Percentiles rank a stretch among this genome's conserved stretches.
Evolutionary conservation across 306 rosid genomes (phyloP).

Genomic region (Carpinus fangiana): DNA sequence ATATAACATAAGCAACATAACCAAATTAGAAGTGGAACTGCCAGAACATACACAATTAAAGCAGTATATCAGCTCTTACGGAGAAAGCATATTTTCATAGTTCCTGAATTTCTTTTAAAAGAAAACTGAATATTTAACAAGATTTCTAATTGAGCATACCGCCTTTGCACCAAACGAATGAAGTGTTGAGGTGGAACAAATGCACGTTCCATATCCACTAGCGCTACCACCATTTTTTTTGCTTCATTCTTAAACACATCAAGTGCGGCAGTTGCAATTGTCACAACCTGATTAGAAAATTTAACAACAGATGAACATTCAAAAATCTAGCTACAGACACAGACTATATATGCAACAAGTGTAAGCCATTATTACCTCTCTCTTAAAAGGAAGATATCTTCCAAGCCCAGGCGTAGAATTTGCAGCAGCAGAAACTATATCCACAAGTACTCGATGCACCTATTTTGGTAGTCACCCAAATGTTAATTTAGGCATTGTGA

Average conservation of each 20-base stretch:
- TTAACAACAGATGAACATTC: neutral
- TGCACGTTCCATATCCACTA: conserved; percentile 99
- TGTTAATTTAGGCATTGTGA: neutral
- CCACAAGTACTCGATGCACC: conserved; percentile 91
- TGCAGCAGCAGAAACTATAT: conserved; percentile 87
- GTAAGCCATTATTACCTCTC: conserved; percentile 58
- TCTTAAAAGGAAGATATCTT: conserved; percentile 95
- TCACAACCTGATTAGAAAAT: conserved; percentile 60
- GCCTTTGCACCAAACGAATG: conserved; percentile 92
- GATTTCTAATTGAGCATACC: conserved; percentile 44
- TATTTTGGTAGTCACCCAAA: conserved; percentile 31
- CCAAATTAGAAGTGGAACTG: too few species aligned
- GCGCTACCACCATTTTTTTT: conserved; percentile 93
- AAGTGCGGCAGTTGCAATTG: conserved; percentile 81
- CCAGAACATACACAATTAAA: too few species aligned
- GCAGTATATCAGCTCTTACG: too few species aligned
- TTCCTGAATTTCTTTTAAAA: too few species aligned
- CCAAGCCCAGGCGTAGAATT: conserved; percentile 96
- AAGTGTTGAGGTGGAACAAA: conserved; percentile 99
- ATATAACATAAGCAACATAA: too few species aligned
- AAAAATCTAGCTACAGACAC: too few species aligned
- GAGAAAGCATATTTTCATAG: neutral
- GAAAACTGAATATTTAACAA: too few species aligned
- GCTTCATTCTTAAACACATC: conserved; percentile 88
- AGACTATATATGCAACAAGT: too few species aligned